These are phyloP conservation scores for Casuarina glauca DNA, from an alignment of 306 rosid genomes.

Conservation along the genomic window DNA sequence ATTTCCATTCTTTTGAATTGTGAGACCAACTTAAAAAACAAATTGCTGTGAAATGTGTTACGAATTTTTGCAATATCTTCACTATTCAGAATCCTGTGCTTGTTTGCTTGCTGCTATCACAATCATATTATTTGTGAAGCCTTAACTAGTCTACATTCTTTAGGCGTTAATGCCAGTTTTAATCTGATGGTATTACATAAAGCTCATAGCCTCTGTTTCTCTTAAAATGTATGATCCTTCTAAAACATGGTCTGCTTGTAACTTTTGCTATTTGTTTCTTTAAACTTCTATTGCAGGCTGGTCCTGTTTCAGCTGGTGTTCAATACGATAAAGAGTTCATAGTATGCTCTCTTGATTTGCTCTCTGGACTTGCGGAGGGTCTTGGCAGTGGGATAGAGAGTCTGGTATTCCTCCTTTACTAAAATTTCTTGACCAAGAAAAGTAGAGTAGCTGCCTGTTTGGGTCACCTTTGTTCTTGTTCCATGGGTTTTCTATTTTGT, in stretches of 20 bases:
- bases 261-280: conserved; percentile 18
- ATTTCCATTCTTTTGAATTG: background rate
- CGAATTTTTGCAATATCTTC: background rate
- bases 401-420: conserved; percentile 58
- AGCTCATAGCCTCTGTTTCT: background rate
- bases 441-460: background rate
- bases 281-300: conserved; percentile 62
- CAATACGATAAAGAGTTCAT: conserved; percentile 92
- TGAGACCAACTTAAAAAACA: background rate
- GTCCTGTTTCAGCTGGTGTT: conserved; percentile 77
- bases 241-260: conserved; percentile 14
- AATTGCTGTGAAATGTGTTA: background rate
- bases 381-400: conserved; percentile 99
- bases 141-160: background rate
- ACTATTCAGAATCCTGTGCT: conserved; percentile 2
- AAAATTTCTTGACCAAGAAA: conserved; percentile 12
- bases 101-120: background rate
- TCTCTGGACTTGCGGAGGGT: conserved; percentile 97
- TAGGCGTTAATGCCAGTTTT: background rate
- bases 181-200: background rate
- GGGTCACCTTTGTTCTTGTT: background rate
- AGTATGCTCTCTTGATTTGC: conserved; percentile 96
- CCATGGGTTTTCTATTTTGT: background rate
- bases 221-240: background rate
- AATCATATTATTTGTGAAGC: background rate